Base-by-base conservation (phyloP, 164 flowering plant genomes). In the Cinnamomum chago region DNA sequence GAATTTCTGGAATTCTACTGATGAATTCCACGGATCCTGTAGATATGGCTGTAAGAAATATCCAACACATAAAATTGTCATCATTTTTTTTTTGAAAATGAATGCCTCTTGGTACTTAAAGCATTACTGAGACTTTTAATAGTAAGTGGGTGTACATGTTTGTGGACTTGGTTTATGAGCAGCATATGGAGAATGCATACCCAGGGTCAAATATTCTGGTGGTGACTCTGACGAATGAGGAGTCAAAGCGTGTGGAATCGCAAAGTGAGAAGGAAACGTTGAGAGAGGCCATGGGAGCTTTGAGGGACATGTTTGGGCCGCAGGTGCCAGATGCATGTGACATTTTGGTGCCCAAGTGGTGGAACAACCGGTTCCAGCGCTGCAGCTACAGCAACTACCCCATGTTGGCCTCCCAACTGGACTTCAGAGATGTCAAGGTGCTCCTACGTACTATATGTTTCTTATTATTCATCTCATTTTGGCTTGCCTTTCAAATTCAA, bases 161-260 rank as follows among this genome's bases (percentile, higher is more conserved):
- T 52, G 58, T 52, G 58, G 58, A 52, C 18, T 52, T 13, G 18
- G n/a, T 27, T 3, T 30, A 25, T 23, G 4, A 1, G 62, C 92
- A 94, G 98, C 95, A 92, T 91, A 92, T 94, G 98, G 97, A 94
- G 81, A 92, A 90, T 67, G 98, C 97, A 4, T 94, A 86, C 65
- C 98, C 95, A 3, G 97, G 95, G 52, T 94, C 98, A 25, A 91
- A 91, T 76, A 88, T 94, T 65, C 85, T 94, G 18, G 98, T 95
- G 12, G 98, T 95, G 50, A 95, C 98, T 0, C 77, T 95, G 82
- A 95, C 98, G 0, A 92, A 95, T 74, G 98, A 81, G n/a, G 97
- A 95, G 76, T 92, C 98, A 0, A 95, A 92, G 83, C 92, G 98
- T 33, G 86, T 95, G 1, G 98, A 95, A 74, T 85, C 89, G 52